phyloP scores from a whole-genome alignment of 1,139 yeast species.

The Magnusiomyces tetraspermus region DNA sequence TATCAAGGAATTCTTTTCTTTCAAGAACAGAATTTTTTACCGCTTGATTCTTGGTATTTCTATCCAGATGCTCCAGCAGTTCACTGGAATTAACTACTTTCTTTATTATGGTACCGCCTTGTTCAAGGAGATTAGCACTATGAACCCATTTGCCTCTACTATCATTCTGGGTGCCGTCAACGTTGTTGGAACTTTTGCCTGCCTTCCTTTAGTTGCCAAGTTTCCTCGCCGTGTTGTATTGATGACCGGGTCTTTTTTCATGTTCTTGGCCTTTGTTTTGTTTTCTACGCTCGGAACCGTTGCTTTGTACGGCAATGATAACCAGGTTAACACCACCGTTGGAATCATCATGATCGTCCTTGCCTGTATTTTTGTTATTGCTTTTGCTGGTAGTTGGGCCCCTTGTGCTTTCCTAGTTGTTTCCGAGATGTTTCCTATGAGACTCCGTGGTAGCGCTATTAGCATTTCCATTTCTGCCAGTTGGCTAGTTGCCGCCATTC shows the following conservation, averaged over 20 bases:
- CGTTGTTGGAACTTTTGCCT: conserved; percentile 63
- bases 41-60: conserved; percentile 57
- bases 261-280: conserved; percentile 56
- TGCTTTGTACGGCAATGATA: background rate
- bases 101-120: conserved; percentile 74
- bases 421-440: conserved; percentile 70
- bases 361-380: conserved; percentile 69
- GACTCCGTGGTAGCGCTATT: conserved; percentile 73
- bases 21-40: conserved; percentile 57
- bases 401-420: conserved; percentile 72
- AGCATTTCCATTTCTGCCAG: conserved; percentile 32
- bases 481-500: conserved; percentile 38
- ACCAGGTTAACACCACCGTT: conserved; percentile 32
- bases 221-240: conserved; percentile 64
- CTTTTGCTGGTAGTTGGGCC: conserved; percentile 83
- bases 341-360: conserved; percentile 73
- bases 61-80: conserved; percentile 63
- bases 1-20: conserved; percentile 56
- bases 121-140: conserved; percentile 49
- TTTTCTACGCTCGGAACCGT: conserved; percentile 59
- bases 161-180: conserved; percentile 72
- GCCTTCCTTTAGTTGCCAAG: conserved; percentile 56
- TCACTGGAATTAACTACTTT: conserved; percentile 74
- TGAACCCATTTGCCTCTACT: conserved; percentile 51
- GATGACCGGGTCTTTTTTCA: conserved; percentile 52